phyloP scores from a whole-genome alignment of 2,329 filamentous ascomycete genomes.

The Rugonectria rugulosa region DNA sequence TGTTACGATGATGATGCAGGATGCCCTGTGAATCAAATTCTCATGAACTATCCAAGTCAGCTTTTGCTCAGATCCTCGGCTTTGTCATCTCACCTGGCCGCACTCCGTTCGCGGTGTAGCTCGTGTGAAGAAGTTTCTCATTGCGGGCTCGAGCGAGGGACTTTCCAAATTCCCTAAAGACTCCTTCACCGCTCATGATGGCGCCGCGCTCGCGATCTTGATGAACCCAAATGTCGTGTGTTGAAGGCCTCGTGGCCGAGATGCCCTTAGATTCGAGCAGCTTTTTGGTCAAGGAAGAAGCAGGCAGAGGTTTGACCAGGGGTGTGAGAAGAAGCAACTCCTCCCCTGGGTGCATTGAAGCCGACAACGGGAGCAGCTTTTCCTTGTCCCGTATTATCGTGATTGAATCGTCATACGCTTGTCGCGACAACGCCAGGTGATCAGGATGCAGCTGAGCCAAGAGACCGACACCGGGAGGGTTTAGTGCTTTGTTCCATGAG shows the following conservation, averaged over 20 bases:
- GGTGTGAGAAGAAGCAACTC: conserved; percentile 90
- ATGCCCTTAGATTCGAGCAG: conserved; percentile 63
- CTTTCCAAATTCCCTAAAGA: conserved; percentile 88
- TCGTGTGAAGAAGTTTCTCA: conserved; percentile 89
- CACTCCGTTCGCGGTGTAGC: conserved; percentile 92
- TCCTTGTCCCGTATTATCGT: conserved; percentile 92
- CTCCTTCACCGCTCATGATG: conserved; percentile 90
- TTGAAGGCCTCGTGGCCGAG: conserved; percentile 44
- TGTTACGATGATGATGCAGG: conserved; percentile 88
- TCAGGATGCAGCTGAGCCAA: conserved; percentile 83
- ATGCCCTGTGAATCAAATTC: conserved; percentile 87
- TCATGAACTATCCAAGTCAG: conserved; percentile 71
- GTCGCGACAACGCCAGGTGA: conserved; percentile 81
- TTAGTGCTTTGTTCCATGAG: conserved; percentile 90
- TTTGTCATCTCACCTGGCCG: conserved; percentile 72
- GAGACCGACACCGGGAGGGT: conserved; percentile 79
- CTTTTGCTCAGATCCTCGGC: background rate
- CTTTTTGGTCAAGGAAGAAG: conserved; percentile 81
- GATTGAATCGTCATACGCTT: conserved; percentile 91
- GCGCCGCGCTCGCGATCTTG: conserved; percentile 63
- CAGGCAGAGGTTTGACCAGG: conserved; percentile 89
- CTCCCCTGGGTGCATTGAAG: conserved; percentile 82
- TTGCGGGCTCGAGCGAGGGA: conserved; percentile 86
- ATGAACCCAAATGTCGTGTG: conserved; percentile 65
- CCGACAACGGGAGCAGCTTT: conserved; percentile 81